phyloP scores from a whole-genome alignment of 2,329 filamentous ascomycete genomes.

The Sarocladium kiliense region DNA sequence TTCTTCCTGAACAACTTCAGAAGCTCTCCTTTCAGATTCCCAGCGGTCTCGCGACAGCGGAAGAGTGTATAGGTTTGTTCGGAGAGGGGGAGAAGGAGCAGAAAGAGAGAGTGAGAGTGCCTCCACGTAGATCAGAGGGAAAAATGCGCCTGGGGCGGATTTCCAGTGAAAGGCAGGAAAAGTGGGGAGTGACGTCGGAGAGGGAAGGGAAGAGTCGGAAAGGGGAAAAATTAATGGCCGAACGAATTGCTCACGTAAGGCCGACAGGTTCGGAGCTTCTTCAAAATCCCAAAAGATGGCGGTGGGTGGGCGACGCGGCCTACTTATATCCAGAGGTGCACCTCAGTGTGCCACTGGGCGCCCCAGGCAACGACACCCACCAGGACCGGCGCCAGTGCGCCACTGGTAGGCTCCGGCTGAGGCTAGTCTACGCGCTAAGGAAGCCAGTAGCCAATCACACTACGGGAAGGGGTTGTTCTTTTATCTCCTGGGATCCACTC shows the following conservation, averaged over 20 bases:
- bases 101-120: neutral
- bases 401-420: slow-evolving; percentile 32
- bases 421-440: slow-evolving; percentile 31
- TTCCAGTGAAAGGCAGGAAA: slow-evolving; percentile 10
- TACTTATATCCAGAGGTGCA: slow-evolving; percentile 51
- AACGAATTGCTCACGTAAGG: slow-evolving; percentile 46
- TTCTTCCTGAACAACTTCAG: neutral
- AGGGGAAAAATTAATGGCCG: slow-evolving; percentile 31
- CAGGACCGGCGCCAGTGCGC: slow-evolving; percentile 38
- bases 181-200: slow-evolving; percentile 28
- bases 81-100: slow-evolving; percentile 12
- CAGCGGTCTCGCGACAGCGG: slow-evolving; percentile 12
- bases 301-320: slow-evolving; percentile 44
- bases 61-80: neutral
- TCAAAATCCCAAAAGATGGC: slow-evolving; percentile 35
- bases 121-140: slow-evolving; percentile 16
- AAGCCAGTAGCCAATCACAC: slow-evolving; percentile 32
- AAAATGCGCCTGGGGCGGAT: slow-evolving; percentile 12
- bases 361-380: slow-evolving; percentile 38
- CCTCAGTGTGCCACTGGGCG: slow-evolving; percentile 26
- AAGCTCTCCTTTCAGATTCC: slow-evolving; percentile 9
- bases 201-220: slow-evolving; percentile 2
- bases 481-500: slow-evolving; percentile 33
- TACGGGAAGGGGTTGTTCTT: slow-evolving; percentile 21
- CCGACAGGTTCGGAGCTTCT: slow-evolving; percentile 50